These are phyloP conservation scores for Xerocomus nothofagi DNA, from an alignment of 1,284 basidiomycete genomes.

Conservation along the genomic window DNA sequence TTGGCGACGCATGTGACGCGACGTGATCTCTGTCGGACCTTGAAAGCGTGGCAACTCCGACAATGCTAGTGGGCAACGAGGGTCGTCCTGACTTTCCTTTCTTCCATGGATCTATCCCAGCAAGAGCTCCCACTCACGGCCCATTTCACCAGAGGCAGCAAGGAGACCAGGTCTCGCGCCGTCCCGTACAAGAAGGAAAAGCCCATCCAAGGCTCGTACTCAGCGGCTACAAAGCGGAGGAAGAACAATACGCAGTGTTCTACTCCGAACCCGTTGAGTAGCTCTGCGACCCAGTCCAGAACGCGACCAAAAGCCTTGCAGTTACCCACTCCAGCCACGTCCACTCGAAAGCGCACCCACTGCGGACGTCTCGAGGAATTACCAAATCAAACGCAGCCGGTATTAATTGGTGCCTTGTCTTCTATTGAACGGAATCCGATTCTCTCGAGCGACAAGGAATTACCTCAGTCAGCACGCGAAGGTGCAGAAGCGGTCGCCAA, in stretches of 20 bases:
- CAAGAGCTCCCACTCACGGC: constrained; percentile 34
- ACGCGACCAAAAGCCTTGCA: constrained; percentile 12
- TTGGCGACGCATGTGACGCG: constrained; percentile 34
- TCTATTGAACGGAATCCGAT: background rate
- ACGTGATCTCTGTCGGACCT: constrained; percentile 19
- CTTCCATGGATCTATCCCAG: constrained; percentile 35
- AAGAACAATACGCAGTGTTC: constrained; percentile 5
- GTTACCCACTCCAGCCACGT: constrained; percentile 26
- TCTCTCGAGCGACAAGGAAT: background rate
- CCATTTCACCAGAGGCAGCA: constrained; percentile 23
- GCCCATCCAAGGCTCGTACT: background rate
- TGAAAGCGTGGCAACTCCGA: constrained; percentile 45
- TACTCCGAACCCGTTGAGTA: background rate
- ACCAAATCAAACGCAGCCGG: background rate
- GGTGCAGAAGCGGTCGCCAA: background rate
- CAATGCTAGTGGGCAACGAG: background rate
- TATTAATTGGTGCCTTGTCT: background rate
- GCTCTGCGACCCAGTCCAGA: constrained; percentile 4
- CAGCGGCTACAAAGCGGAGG: constrained; percentile 21
- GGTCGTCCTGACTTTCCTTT: background rate
- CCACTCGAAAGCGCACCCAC: constrained; percentile 20
- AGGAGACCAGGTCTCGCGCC: constrained; percentile 4
- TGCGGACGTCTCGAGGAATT: background rate
- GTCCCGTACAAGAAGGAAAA: constrained; percentile 5
- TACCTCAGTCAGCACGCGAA: background rate